phyloP scores from a whole-genome alignment of 2,329 filamentous ascomycete species.

The Penicillium digitatum region DNA sequence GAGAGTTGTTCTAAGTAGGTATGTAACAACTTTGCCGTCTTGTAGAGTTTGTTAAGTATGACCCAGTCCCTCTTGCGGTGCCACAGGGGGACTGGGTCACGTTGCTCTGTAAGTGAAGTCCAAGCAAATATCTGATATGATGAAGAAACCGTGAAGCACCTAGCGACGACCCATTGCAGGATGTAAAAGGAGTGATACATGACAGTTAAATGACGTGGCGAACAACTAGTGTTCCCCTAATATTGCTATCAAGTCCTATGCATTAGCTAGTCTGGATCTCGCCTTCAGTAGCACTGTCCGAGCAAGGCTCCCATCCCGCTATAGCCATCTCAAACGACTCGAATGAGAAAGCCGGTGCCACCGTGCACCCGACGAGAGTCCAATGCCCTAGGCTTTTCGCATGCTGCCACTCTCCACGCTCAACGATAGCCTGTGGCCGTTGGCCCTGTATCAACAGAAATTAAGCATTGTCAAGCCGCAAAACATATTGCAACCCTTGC shows the following conservation, averaged over 20 bases:
- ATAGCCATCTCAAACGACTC: conserved; percentile 31
- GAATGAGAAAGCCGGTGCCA: conserved; percentile 4
- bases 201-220: background rate
- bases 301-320: conserved; percentile 15
- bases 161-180: background rate
- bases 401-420: conserved; percentile 46
- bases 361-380: conserved; percentile 45
- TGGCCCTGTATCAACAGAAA: conserved; percentile 26
- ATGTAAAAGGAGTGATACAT: background rate
- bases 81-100: too few relatives aligned
- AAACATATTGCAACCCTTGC: background rate
- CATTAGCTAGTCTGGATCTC: background rate
- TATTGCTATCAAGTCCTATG: background rate
- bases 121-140: background rate
- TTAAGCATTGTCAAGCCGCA: background rate
- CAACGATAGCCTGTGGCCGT: conserved; percentile 45
- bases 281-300: background rate
- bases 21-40: too few relatives aligned
- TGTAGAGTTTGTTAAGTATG: too few relatives aligned
- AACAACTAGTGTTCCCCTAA: background rate
- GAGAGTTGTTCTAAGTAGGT: background rate
- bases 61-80: too few relatives aligned
- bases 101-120: too few relatives aligned
- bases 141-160: background rate
- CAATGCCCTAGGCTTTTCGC: conserved; percentile 47